Base-by-base conservation (phyloP, 768 basidiomycete species). In the Dioszegia crocea region DNA sequence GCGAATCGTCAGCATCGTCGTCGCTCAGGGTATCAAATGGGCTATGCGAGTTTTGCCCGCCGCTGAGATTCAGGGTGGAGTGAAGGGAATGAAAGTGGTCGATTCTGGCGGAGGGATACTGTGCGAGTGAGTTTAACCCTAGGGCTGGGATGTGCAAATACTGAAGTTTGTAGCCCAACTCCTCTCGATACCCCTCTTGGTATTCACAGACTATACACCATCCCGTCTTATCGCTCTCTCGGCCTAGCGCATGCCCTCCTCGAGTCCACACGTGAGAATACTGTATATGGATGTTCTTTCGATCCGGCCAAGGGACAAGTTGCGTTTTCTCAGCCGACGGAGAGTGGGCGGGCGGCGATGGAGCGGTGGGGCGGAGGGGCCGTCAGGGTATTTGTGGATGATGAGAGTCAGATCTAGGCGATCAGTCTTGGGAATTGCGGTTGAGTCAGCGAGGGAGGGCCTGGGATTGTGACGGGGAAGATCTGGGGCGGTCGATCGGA, bases 371-470 rank as follows among this genome's bases (percentile, higher is more conserved):
- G 75, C 8, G 53, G 57, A 19, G 75, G 72, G 4, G 40, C 27
- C n/a, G 62, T 74, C 3, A 62, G 70, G 53, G 74, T 77, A 5
- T 77, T 77, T 56, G 68, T 70, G 23, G 75, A 77, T 54, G 75
- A 77, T 58, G 75, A 75, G 56, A 61, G 63, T 56, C 71, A 73
- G 57, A 49, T 67, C 4, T 70, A 57, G 54, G 47, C 29, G 45
- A 10, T 6, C 9, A 54, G 38, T 14, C 26, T 6, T 21, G 26
- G 52, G 3, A 14, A n/a, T 54, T 17, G 17, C 9, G 6, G 6
- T 11, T 33, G 4, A 17, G 47, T 26, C n/a, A 24, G 46, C 16
- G 29, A 31, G 11, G 16, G 46, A 39, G 19, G 33, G 31, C 14
- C 2, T 52, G 4, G 31, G 29, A n/a, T n/a, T n/a, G n/a, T n/a